phyloP scores from a whole-genome alignment of 208 protist species.

The Trypanosoma caninum region DNA sequence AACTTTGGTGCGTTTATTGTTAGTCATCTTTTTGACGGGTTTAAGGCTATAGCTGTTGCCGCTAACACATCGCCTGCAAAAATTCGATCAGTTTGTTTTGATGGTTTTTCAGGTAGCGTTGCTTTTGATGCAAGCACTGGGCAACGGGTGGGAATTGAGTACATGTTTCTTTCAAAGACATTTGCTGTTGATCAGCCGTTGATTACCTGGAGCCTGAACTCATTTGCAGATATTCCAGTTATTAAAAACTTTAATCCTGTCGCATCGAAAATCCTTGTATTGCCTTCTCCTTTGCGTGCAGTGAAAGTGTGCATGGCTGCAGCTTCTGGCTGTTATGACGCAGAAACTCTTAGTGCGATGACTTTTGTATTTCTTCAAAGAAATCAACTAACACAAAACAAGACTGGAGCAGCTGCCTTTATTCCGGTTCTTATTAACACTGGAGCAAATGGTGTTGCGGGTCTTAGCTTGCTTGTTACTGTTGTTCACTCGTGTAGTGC shows the following conservation, averaged over 20 bases:
- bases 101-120: conserved; percentile 68
- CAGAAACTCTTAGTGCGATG: conserved; percentile 54
- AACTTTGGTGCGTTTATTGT: conserved; percentile 74
- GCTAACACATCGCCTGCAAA: conserved; percentile 30
- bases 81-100: conserved; percentile 51
- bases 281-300: conserved; percentile 53
- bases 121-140: conserved; percentile 67
- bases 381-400: conserved; percentile 25
- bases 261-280: conserved; percentile 37
- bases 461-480: conserved; percentile 60
- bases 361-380: conserved; percentile 47
- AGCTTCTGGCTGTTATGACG: conserved; percentile 47
- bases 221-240: conserved; percentile 27
- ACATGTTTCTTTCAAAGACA: conserved; percentile 43
- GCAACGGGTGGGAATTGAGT: conserved; percentile 55
- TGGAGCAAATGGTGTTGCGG: conserved; percentile 57
- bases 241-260: conserved; percentile 35
- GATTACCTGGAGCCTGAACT: conserved; percentile 49
- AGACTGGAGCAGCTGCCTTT: conserved; percentile 24
- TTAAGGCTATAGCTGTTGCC: conserved; percentile 48
- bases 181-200: conserved; percentile 48
- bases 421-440: conserved; percentile 62
- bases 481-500: conserved; percentile 67
- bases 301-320: conserved; percentile 73
- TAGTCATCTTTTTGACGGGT: conserved; percentile 77